Conservation (phyloP, 768 basidiomycete genomes). For the Suillus weaverae region DNA sequence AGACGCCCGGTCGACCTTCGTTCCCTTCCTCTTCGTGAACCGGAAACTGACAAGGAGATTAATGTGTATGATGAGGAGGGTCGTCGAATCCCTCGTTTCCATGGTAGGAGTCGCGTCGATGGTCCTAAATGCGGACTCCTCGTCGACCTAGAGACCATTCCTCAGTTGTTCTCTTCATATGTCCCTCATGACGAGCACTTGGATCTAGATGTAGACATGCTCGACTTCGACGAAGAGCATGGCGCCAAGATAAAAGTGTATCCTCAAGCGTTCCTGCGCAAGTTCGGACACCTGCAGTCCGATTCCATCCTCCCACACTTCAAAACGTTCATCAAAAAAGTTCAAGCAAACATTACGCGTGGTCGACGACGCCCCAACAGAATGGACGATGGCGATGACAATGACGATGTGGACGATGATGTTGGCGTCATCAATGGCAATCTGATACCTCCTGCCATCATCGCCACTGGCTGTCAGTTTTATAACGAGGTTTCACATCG, state of each 20-base stretch:
- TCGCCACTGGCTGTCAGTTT: not conserved
- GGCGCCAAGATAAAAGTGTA: not conserved
- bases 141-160: not conserved
- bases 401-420: no score
- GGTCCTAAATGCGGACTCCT: not conserved
- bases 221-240: not conserved
- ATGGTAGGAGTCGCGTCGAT: not conserved
- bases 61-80: not conserved
- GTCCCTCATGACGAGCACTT: not conserved
- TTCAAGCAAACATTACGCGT: not conserved
- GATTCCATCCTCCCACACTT: not conserved
- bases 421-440: no score
- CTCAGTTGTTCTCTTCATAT: not conserved
- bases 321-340: not conserved
- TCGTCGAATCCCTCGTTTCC: not conserved
- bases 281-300: not conserved
- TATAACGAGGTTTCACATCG: not conserved
- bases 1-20: not conserved
- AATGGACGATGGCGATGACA: no score
- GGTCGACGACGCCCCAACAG: no score
- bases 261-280: not conserved
- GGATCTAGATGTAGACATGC: not conserved
- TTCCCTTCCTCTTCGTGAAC: not conserved
- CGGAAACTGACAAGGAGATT: not conserved
- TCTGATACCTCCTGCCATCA: not conserved